Conservation (phyloP, 345 rosid species). For the Rhodamnia argentea region DNA sequence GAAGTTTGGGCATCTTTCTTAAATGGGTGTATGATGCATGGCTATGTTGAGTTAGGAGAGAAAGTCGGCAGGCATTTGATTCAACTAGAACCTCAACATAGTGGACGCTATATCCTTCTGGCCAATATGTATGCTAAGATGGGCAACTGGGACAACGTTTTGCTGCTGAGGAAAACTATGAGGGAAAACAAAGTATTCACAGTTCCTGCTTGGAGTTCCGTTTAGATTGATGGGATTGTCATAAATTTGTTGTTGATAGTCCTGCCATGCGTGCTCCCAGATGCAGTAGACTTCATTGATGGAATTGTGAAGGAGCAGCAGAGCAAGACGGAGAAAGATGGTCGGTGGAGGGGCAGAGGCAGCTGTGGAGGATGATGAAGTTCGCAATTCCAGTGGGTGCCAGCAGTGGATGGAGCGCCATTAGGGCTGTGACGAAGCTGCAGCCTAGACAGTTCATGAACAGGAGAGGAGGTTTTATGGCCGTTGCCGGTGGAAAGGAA, state of each 20-base stretch:
- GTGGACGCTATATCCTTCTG: conserved; percentile 20
- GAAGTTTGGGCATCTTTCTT: conserved; percentile 21
- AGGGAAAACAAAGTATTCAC: conserved; percentile 7
- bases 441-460: conserved; percentile 92
- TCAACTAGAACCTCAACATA: conserved; percentile 14
- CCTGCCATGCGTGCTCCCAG: background rate
- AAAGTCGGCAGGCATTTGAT: conserved; percentile 10
- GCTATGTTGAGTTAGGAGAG: conserved; percentile 4
- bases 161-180: conserved; percentile 15
- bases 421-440: conserved; percentile 60
- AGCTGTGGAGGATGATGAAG: conserved; percentile 38
- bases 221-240: conserved; percentile 13
- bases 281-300: conserved; percentile 30
- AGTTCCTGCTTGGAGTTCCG: conserved; percentile 18
- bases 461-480: conserved; percentile 81
- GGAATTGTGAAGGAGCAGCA: conserved; percentile 45
- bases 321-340: conserved; percentile 20
- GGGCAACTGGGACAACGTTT: conserved; percentile 26
- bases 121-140: conserved; percentile 15
- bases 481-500: conserved; percentile 67
- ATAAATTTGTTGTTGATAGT: conserved; percentile 13
- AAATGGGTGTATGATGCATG: conserved; percentile 16
- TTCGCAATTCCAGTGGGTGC: conserved; percentile 76
- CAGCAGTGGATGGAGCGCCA: conserved; percentile 67
- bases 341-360: conserved; percentile 8